Base-by-base conservation (phyloP, 495 filamentous ascomycete genomes). In the Copromyces sp. region DNA sequence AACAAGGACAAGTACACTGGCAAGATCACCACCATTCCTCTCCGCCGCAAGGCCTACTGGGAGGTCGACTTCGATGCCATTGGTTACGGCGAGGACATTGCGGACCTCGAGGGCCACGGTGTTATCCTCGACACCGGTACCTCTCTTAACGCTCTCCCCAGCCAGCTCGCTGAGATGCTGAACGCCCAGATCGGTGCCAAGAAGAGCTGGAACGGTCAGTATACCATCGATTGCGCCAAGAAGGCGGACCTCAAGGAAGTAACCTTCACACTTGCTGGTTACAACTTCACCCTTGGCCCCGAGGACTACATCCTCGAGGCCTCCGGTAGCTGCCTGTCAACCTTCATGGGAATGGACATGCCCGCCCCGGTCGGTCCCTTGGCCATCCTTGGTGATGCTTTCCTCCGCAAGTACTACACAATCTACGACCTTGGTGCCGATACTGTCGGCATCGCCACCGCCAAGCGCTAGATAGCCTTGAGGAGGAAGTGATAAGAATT, bases 31-130 rank as follows among this genome's bases (percentile, higher is more conserved):
- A 94, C 92, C 79, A 94, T 99, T 75, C 95, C 95, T 68, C 89
- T 99, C 74, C 90, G 95, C 80, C 93, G 96, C 79, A 98, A 98
- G 90, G 96, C 96, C 45, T 99, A 99, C 88, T 99, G 96, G 96
- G 96, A 99, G 87, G 95, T 98, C 37, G 94, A 98, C 75, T 90
- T 98, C 74, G 92, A 98, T 78, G 86, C 93, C 65, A 94, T 99
- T 83, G 88, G 90, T 68, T 95, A 97, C 74, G 96, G 95, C 73
- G 87, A 92, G 20, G 86, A 89, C 72, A 88, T 87, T 74, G 95
- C 95, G 74, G 91, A 95, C 77, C 90, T 98, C 70, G 94, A 97
- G 65, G 87, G 92, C 86, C 97, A 94, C 65, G 96, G 96, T 84
- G 91, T 93, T 75, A 98, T 99, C 73, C 90, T 99, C 68, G 96